Conservation (phyloP, 257 asterid genomes). For the Solanum stenotomum region DNA sequence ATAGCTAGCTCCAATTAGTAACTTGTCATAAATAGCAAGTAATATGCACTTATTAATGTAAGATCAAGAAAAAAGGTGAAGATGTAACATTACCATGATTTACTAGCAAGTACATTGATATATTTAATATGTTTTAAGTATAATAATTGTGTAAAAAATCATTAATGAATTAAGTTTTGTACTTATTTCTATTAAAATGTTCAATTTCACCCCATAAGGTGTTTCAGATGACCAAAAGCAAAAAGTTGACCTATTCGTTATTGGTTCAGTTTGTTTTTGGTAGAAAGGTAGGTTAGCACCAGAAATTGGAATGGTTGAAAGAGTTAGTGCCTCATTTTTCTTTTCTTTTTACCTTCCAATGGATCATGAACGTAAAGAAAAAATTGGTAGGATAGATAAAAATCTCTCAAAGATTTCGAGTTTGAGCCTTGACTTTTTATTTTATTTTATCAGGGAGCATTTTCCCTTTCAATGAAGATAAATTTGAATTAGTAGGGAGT, state of each 20-base stretch:
- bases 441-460: not conserved
- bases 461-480: not conserved
- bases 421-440: not conserved
- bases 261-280: not conserved
- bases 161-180: not conserved
- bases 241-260: not conserved
- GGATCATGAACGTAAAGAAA: not conserved
- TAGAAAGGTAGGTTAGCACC: not conserved
- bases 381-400: not conserved
- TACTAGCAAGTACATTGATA: not conserved
- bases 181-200: not conserved
- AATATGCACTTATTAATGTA: not conserved
- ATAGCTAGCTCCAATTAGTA: not conserved
- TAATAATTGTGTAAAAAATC: not conserved
- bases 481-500: not conserved
- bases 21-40: not conserved
- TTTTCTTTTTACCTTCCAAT: not conserved
- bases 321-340: not conserved
- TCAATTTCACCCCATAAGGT: not conserved
- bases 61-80: not conserved
- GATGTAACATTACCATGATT: not conserved
- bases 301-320: not conserved
- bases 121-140: not conserved
- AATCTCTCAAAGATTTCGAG: accelerated
- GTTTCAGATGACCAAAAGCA: not conserved